Base-by-base conservation (phyloP, 768 basidiomycete species). In the Nidula microcarpa region DNA sequence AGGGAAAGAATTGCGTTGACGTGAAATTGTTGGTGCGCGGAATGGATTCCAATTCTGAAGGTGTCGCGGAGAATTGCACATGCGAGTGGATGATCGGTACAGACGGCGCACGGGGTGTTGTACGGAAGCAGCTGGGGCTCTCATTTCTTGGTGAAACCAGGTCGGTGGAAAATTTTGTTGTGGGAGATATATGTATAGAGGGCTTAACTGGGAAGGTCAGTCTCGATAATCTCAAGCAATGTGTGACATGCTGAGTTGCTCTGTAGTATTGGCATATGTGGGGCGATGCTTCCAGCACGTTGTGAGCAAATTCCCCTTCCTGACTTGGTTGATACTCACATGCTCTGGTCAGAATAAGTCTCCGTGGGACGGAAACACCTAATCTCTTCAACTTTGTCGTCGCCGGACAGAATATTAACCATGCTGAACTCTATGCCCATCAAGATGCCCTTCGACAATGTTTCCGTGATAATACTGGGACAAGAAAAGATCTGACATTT, bases 201-300 rank as follows among this genome's bases (percentile, higher is more conserved):
- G 75, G 72, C 4, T 58, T 78, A 30, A 66, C 68, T 17, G 58
- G 63, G n/a, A 70, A 72, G 51, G 76, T 75, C 45, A 34, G 72
- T 56, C 36, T 6, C 36, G 39, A 16, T 6, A 7, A 34, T 10
- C 37, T 10, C 33, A 23, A 3, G 16, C 33, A 6, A 23, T 30
- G 10, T 2, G 36, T 35, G 18, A 4, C 16, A 2, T 23, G 23
- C 13, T n/a, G 5, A 43, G 9, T 51, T 33, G 16, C 16, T 16
- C 18, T 34, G 8, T 33, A 79, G 77, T 61, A 69, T 52, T 78
- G 75, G 76, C 77, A 78, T 56, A 74, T 74, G 63, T 79, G 77
- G 76, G 76, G 78, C 1, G 71, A 75, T 44, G 57, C 69, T 13
- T 57, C 61, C 16, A 63, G 53, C 23, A 58, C 66, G 11, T 53